Conservation (phyloP, 345 rosid species). For the Bruguiera gymnorhiza region DNA sequence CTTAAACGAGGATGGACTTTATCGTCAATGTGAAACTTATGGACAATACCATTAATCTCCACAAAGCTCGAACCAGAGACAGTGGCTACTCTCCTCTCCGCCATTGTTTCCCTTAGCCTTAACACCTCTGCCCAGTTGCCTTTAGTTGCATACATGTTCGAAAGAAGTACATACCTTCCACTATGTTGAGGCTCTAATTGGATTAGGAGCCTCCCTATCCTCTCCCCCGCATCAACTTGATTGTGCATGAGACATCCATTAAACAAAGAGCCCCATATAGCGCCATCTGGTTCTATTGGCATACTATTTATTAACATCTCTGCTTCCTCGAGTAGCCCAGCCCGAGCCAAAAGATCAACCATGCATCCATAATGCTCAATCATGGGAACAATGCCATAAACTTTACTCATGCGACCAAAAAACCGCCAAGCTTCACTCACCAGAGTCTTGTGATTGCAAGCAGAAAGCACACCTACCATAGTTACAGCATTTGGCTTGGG, state of each 20-base stretch:
- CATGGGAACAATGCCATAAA: constrained; percentile 23
- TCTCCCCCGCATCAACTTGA: constrained; percentile 16
- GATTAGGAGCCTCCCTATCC: constrained; percentile 22
- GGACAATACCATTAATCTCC: constrained; percentile 27
- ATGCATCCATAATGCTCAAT: constrained; percentile 41
- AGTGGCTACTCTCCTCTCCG: constrained; percentile 13
- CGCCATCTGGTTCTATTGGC: constrained; percentile 36
- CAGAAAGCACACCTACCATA: constrained; percentile 31
- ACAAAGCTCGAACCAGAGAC: constrained; percentile 28
- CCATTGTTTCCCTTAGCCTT: constrained; percentile 21
- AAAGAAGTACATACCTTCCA: constrained; percentile 26
- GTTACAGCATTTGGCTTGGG: constrained; percentile 33
- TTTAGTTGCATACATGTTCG: constrained; percentile 24
- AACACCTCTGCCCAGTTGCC: constrained; percentile 30
- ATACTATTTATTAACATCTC: constrained; percentile 21
- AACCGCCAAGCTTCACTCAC: constrained; percentile 32
- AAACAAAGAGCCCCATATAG: constrained; percentile 33
- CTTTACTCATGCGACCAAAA: constrained; percentile 33
- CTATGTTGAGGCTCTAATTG: constrained; percentile 31
- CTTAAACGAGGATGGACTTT: neutral
- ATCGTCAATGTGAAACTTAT: constrained; percentile 26
- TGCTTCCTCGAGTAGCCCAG: constrained; percentile 29
- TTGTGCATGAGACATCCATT: constrained; percentile 30
- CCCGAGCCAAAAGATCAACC: constrained; percentile 39
- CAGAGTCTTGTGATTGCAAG: constrained; percentile 28